A percentile compares a stretch with the other conserved stretches of the same genome.
phyloP scores from a whole-genome alignment of 176 grass and related monocot species.

The Juncus effusus region DNA sequence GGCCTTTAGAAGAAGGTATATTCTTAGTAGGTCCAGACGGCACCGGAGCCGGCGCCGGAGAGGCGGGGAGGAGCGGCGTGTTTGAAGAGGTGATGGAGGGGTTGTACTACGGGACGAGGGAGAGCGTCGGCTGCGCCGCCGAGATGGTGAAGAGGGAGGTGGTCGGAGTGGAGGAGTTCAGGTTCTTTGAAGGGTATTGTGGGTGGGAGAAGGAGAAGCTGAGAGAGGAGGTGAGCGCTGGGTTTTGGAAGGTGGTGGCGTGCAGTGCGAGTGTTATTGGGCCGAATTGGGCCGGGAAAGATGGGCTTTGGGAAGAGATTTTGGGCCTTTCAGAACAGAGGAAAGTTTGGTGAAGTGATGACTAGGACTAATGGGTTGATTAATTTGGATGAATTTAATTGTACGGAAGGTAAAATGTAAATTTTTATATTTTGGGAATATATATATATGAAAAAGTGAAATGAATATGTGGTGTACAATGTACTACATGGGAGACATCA shows the following conservation, averaged over 20 bases:
- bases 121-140: slow-evolving; percentile 71
- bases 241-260: slow-evolving; percentile 75
- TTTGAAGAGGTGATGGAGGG: slow-evolving; percentile 85
- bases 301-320: slow-evolving; percentile 75
- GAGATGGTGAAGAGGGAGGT: slow-evolving; percentile 81
- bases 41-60: background rate
- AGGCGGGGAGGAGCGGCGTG: slow-evolving; percentile 47
- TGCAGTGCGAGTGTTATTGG: slow-evolving; percentile 73
- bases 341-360: slow-evolving; percentile 55
- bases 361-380: background rate
- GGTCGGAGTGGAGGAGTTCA: slow-evolving; percentile 55
- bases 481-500: too few species aligned
- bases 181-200: slow-evolving; percentile 88
- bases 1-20: slow-evolving; percentile 69
- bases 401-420: background rate
- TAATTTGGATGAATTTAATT: background rate
- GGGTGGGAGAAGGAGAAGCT: slow-evolving; percentile 77
- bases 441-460: background rate
- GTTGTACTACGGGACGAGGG: slow-evolving; percentile 65
- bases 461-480: background rate
- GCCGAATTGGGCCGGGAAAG: slow-evolving; percentile 31
- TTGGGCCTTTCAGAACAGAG: slow-evolving; percentile 56
- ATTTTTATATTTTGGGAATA: background rate
- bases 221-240: slow-evolving; percentile 51
- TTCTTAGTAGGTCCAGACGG: slow-evolving; percentile 52